These are phyloP conservation scores for Xerocomus nothofagi DNA, from an alignment of 1,284 basidiomycete species.

Conservation along the genomic window DNA sequence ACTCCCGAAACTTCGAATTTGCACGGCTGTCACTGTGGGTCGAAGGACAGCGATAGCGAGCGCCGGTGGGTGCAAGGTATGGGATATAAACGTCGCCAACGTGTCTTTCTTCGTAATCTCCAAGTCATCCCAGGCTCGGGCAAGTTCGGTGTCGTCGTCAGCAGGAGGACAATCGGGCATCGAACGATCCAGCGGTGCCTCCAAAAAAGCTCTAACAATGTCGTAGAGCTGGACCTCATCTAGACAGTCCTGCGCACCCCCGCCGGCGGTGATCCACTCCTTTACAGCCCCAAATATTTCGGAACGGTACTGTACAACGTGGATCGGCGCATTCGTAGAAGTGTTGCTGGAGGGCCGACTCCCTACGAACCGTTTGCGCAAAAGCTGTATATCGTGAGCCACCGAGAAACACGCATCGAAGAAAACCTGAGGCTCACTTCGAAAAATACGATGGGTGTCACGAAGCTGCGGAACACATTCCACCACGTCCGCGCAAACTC, in stretches of 20 bases:
- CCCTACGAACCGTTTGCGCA: conserved; percentile 70
- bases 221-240: conserved; percentile 65
- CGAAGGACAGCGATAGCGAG: conserved; percentile 30
- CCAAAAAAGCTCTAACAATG: conserved; percentile 59
- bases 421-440: conserved; percentile 53
- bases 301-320: conserved; percentile 45
- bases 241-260: conserved; percentile 72
- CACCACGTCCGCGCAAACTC: conserved; percentile 79
- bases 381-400: conserved; percentile 46
- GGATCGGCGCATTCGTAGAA: conserved; percentile 37
- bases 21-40: conserved; percentile 28
- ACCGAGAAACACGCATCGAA: conserved; percentile 1
- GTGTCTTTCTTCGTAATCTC: conserved; percentile 45
- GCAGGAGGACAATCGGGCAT: conserved; percentile 42
- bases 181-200: conserved; percentile 45
- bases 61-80: conserved; percentile 60
- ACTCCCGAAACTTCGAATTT: conserved; percentile 46
- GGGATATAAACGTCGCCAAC: conserved; percentile 49
- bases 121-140: conserved; percentile 48
- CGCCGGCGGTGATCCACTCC: conserved; percentile 69
- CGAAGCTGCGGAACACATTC: conserved; percentile 75
- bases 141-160: conserved; percentile 42
- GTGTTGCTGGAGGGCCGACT: conserved; percentile 42
- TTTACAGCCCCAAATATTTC: conserved; percentile 64
- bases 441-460: conserved; percentile 76